phyloP scores from a whole-genome alignment of 306 rosid genomes.

The Cicer yamashitae region DNA sequence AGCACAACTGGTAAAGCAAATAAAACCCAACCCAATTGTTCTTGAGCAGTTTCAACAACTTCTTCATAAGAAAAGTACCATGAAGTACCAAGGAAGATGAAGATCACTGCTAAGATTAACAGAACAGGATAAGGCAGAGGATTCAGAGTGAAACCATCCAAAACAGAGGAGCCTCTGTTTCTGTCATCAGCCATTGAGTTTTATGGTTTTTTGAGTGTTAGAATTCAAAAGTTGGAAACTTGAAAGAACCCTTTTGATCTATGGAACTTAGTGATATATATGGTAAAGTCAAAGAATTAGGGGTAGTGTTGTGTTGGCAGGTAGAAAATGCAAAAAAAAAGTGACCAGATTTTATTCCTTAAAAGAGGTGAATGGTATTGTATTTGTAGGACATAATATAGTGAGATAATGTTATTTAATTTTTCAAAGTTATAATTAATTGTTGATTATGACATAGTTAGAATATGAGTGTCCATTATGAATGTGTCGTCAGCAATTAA shows the following conservation, averaged over 20 bases:
- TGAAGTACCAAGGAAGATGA: conserved; percentile 63
- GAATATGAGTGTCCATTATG: conserved; percentile 16
- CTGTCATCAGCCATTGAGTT: conserved; percentile 57
- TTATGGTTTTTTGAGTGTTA: conserved; percentile 5
- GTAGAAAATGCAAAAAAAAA: conserved; percentile 31
- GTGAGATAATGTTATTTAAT: not conserved
- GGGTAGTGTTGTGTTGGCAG: conserved; percentile 5
- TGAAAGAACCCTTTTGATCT: not conserved
- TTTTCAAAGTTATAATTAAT: not conserved
- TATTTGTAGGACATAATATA: not conserved
- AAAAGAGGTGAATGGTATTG: conserved; percentile 32
- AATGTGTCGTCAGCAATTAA: not conserved
- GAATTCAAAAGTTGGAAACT: conserved; percentile 18
- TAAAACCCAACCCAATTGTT: conserved; percentile 60
- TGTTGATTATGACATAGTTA: conserved; percentile 37
- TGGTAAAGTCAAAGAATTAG: conserved; percentile 4
- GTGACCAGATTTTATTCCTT: conserved; percentile 17
- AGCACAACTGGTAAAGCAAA: conserved; percentile 59
- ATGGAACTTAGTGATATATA: not conserved
- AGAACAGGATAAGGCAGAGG: conserved; percentile 85
- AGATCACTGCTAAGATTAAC: conserved; percentile 64
- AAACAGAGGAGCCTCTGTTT: conserved; percentile 55
- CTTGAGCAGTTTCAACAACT: conserved; percentile 61
- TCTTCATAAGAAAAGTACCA: conserved; percentile 75
- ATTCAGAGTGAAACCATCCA: conserved; percentile 67